Base-by-base conservation (phyloP, 169 alveolate species). In the Plasmodium vivax region DNA sequence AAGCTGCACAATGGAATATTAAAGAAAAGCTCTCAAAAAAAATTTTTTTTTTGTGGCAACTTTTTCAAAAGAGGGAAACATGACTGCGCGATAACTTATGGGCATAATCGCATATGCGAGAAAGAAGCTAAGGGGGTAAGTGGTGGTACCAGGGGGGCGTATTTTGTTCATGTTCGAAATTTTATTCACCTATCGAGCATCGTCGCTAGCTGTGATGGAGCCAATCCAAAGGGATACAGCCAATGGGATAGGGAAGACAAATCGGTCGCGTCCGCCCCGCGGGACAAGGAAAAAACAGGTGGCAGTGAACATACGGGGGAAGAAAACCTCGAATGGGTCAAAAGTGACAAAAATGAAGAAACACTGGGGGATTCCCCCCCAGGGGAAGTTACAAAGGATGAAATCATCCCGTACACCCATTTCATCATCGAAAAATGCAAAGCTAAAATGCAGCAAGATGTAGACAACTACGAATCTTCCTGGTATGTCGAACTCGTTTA, bases 381-480 rank as follows among this genome's bases (percentile, higher is more conserved):
- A 8, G 30, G 34, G 62, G 77, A 38, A 81, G 43, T 1, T n/a
- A n/a, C 54, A 12, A 43, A 56, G 7, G 41, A 34, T 83, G 91
- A 83, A 7, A 56, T 12, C 14, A 14, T 51, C 77, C 56, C 45
- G 1, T 85, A 73, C 38, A 85, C 85, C n/a, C 68, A 85, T 85
- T 85, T 85, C 81, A 85, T 85, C 36, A 74, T 85, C 6, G 93
- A 85, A 36, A 85, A 85, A 23, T 85, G 93, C 45, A 85, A 85
- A 45, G 34, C 23, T 72, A 85, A 85, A 43, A 47, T 41, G 58
- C 54, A 74, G 27, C 79, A 74, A 19, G 93, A 85, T 85, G 75
- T 43, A 47, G 93, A 85, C 62, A 38, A 32, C 19, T 85, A 74
- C 62, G 93, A 85, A 85, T 51, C 68, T 54, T 51, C 93, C 30